Evolutionary conservation across 805 yeast species (phyloP).

Genomic region (Ogataea pilisensis): DNA sequence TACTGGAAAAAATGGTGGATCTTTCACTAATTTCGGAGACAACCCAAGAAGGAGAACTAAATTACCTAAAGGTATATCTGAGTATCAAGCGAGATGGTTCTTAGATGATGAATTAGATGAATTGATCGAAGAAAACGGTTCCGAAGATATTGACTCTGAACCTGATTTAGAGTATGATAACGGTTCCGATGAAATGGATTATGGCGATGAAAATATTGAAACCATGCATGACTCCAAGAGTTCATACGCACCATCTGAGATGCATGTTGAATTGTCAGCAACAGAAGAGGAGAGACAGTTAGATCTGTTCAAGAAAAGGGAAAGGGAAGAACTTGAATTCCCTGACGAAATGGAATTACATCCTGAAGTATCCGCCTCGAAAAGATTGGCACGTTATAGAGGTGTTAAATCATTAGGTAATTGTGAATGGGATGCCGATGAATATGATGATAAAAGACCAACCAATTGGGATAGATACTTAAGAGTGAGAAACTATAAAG

Average conservation of each 20-base stretch:
- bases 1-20: conserved; percentile 1
- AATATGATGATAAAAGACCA: conserved; percentile 68
- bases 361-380: conserved; percentile 72
- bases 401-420: conserved; percentile 81
- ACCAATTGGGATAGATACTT: conserved; percentile 71
- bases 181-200: conserved; percentile 29
- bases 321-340: conserved; percentile 82
- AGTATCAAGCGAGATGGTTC: conserved; percentile 74
- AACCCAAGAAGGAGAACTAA: conserved; percentile 30
- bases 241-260: conserved; percentile 38
- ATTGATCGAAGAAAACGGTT: conserved; percentile 36
- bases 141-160: conserved; percentile 39
- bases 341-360: conserved; percentile 91
- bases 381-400: conserved; percentile 72
- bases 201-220: conserved; percentile 45
- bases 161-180: conserved; percentile 25
- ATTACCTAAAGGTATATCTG: conserved; percentile 70
- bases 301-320: conserved; percentile 60
- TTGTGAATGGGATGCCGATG: conserved; percentile 86
- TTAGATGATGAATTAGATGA: conserved; percentile 54
- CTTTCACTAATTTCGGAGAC: conserved; percentile 16
- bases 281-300: conserved; percentile 85
- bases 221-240: conserved; percentile 28
- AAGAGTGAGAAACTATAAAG: conserved; percentile 71
- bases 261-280: conserved; percentile 66